These are phyloP conservation scores for Hibiscus trionum DNA, from an alignment of 345 rosid genomes.

Conservation along the genomic window DNA sequence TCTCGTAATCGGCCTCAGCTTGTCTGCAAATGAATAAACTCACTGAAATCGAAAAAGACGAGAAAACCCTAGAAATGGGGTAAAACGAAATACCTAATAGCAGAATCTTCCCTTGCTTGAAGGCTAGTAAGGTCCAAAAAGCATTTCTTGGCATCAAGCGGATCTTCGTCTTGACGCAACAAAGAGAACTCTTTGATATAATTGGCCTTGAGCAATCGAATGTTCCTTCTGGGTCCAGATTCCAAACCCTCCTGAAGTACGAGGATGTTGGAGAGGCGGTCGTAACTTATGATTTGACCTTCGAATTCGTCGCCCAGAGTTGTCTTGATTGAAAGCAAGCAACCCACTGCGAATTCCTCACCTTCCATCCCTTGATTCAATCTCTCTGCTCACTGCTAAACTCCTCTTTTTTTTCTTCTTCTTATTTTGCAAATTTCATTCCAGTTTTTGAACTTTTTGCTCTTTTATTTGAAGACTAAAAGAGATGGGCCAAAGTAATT, in stretches of 20 bases:
- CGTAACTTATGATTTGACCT: constrained; percentile 85
- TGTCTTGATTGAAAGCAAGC: constrained; percentile 77
- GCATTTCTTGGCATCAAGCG: constrained; percentile 60
- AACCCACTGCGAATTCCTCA: constrained; percentile 81
- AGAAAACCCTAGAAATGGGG: background rate
- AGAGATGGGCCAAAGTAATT: too few relatives aligned
- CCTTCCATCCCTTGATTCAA: constrained; percentile 13
- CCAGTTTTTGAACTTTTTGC: too few relatives aligned
- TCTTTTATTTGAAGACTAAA: too few relatives aligned
- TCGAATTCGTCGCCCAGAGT: constrained; percentile 89
- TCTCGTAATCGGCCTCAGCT: constrained; percentile 81
- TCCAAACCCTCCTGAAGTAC: constrained; percentile 71
- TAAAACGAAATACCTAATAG: constrained; percentile 49
- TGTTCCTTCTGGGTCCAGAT: constrained; percentile 42
- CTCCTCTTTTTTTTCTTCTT: background rate
- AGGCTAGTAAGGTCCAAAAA: constrained; percentile 52
- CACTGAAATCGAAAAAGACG: background rate
- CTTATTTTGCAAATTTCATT: background rate
- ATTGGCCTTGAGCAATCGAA: constrained; percentile 72
- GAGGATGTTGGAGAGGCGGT: constrained; percentile 86
- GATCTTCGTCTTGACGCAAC: constrained; percentile 75
- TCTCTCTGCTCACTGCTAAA: background rate
- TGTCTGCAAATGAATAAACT: constrained; percentile 38
- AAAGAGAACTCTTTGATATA: constrained; percentile 55
- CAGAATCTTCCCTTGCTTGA: constrained; percentile 71